Conservation (phyloP, 192 early-diverging fungal genomes). For the Mortierella alpina region DNA sequence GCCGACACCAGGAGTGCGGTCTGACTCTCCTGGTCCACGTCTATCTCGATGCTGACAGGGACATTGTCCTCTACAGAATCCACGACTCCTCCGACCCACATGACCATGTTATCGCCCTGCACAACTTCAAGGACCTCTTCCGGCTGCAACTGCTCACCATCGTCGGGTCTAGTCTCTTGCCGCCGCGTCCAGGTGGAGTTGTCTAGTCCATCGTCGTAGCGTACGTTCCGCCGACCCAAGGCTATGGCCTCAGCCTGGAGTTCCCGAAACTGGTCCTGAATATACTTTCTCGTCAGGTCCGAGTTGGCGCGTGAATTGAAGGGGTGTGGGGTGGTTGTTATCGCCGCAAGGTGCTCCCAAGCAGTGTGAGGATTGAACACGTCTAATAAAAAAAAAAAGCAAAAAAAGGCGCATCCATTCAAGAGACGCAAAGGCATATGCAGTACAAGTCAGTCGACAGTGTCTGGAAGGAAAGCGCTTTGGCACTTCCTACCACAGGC, state of each 20-base stretch:
- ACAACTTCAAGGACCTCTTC: constrained; percentile 15
- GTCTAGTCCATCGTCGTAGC: constrained; percentile 27
- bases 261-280: constrained; percentile 23
- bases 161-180: background rate
- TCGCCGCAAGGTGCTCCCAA: constrained; percentile 32
- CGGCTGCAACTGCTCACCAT: background rate
- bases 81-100: constrained; percentile 47
- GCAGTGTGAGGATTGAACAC: constrained; percentile 46
- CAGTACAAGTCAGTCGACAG: background rate
- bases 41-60: constrained; percentile 48
- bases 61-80: constrained; percentile 27
- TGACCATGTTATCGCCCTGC: constrained; percentile 43
- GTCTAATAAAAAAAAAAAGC: constrained; percentile 2
- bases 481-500: too few relatives aligned
- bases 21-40: constrained; percentile 42
- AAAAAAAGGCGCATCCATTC: background rate
- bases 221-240: constrained; percentile 46
- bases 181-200: constrained; percentile 22
- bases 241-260: constrained; percentile 36
- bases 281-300: constrained; percentile 31
- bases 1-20: constrained; percentile 69
- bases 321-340: constrained; percentile 39
- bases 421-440: background rate
- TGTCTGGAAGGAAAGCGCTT: background rate
- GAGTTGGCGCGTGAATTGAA: constrained; percentile 44